A percentile compares a stretch with the other conserved stretches of the same genome.
phyloP scores from a whole-genome alignment of 2,329 filamentous ascomycete genomes.

The Claviceps paspali region DNA sequence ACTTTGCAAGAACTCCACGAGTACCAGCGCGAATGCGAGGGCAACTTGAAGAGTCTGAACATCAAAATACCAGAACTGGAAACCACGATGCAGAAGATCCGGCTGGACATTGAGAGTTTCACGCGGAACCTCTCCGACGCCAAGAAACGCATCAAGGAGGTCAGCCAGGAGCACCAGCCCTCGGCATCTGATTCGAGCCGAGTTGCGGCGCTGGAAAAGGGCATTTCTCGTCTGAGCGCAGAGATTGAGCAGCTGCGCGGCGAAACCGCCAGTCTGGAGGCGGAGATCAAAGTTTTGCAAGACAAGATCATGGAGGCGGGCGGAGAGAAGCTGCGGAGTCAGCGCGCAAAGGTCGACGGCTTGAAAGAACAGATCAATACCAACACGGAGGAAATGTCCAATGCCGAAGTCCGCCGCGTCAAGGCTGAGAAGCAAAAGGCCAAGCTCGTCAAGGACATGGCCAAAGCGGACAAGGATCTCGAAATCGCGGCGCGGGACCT shows the following conservation, averaged over 20 bases:
- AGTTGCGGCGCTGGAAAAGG: conserved; percentile 58
- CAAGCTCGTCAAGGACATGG: conserved; percentile 74
- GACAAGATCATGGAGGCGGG: conserved; percentile 98
- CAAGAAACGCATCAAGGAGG: conserved; percentile 70
- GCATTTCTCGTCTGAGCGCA: conserved; percentile 56
- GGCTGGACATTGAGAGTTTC: conserved; percentile 75
- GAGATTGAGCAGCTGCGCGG: conserved; percentile 67
- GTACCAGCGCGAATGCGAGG: conserved; percentile 66
- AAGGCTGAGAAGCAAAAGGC: conserved; percentile 86
- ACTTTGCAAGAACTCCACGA: conserved; percentile 76
- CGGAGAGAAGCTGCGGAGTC: conserved; percentile 77
- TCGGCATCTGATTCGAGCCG: conserved; percentile 68
- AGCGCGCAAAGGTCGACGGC: conserved; percentile 81
- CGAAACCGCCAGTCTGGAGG: conserved; percentile 81
- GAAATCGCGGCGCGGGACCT: conserved; percentile 56
- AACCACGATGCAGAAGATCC: conserved; percentile 81
- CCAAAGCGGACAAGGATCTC: conserved; percentile 66
- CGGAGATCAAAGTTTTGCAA: conserved; percentile 83
- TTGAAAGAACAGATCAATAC: conserved; percentile 74
- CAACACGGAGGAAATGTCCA: conserved; percentile 68
- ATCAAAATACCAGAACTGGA: conserved; percentile 72
- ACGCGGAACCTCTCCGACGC: conserved; percentile 73
- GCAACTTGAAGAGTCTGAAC: conserved; percentile 53
- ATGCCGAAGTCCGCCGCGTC: conserved; percentile 71
- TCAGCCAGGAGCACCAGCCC: conserved; percentile 65